Evolutionary conservation across 1,284 basidiomycete genomes (phyloP).

Genomic region (Mycena sp.): DNA sequence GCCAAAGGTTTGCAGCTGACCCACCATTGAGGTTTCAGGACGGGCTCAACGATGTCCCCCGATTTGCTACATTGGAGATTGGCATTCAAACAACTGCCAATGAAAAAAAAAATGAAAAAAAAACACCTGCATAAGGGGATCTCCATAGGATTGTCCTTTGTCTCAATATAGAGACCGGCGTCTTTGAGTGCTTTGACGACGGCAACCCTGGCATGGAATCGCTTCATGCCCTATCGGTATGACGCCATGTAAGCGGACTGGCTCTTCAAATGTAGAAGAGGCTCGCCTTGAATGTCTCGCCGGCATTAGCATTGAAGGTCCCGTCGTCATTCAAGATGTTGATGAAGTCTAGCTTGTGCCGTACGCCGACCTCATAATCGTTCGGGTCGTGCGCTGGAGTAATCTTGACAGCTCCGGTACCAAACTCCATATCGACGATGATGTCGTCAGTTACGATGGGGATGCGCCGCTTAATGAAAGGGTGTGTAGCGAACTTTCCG

Average conservation of each 20-base stretch:
- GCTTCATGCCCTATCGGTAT: constrained; percentile 94
- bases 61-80: constrained; percentile 73
- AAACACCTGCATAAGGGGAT: constrained; percentile 88
- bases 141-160: constrained; percentile 96
- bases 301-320: constrained; percentile 93
- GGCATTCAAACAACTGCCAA: background rate
- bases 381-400: constrained; percentile 99
- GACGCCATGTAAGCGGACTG: background rate
- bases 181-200: constrained; percentile 91
- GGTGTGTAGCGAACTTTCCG: constrained; percentile 93
- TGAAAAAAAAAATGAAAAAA: background rate
- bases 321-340: constrained; percentile 98
- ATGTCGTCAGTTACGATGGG: constrained; percentile 89
- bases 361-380: constrained; percentile 94
- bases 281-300: constrained; percentile 76
- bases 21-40: constrained; percentile 99
- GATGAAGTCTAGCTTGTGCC: constrained; percentile 94
- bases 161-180: constrained; percentile 88
- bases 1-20: constrained; percentile 94
- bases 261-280: background rate
- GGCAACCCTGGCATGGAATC: constrained; percentile 91
- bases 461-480: constrained; percentile 91
- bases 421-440: constrained; percentile 95
- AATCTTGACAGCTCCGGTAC: constrained; percentile 99
- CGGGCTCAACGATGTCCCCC: constrained; percentile 95